Evolutionary conservation across 805 yeast genomes (phyloP), one percentile per base, ranked within the genome.

Genomic region (Sugiyamaella smithiae): DNA sequence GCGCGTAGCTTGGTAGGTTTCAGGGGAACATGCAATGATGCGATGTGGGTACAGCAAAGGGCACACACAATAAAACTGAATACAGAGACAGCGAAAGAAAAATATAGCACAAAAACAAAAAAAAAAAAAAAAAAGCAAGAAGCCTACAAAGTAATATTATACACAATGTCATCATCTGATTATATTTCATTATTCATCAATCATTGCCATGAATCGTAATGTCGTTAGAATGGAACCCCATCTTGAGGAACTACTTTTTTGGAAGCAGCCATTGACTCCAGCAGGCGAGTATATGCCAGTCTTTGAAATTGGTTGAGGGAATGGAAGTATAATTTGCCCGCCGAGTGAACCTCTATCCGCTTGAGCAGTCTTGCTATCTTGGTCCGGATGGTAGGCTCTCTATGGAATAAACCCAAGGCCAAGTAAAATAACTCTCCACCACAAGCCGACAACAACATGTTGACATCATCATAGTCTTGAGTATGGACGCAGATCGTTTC

Each of bases 351-450:
- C 48, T 59, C 58, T 23, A 64, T 59, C 3, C 60, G 53, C 35
- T 50, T 50, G 31, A 65, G 42, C 24, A 64, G 53, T 19, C 53
- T 43, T 17, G 51, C 53, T 2, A 61, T 59, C 35, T 48, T 53
- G 5, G 48, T 28, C n/a, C 68, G 56, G 12, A 60, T 54, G 11
- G 46, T 45, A 4, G 53, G 40, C 24, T 56, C 56, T n/a, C 58
- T 59, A 48, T 65, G 68, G 53, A 61, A 63, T 20, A 65, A 50
- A 1, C 68, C 68, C 38, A 60, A 46, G 12, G 62, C 53, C 22
- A 64, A 44, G 38, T 57, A 58, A 49, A 62, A 64, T 40, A 64
- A 51, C 40, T 61, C 55, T 43, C 49, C 53, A 20, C 50, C 43
- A 7, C 54, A 48, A 6, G 58, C 60, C 14, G 60, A 47, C 47